Evolutionary conservation across 2,329 filamentous ascomycete species (phyloP).

Genomic region (Penicillium sclerotigenum): DNA sequence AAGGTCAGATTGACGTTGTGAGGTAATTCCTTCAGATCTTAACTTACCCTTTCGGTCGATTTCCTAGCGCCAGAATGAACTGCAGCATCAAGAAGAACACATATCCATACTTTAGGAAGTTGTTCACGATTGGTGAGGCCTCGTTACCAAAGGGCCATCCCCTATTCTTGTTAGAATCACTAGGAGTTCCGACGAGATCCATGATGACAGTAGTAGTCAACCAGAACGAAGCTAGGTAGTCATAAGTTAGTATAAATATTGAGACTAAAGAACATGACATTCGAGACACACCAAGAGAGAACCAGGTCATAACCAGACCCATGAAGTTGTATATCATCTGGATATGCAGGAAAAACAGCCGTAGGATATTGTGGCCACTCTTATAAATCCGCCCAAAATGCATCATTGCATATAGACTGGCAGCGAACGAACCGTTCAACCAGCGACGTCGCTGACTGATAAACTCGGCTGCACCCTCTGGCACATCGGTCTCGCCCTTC

Average conservation of each 20-base stretch:
- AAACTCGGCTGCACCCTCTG: slow-evolving; percentile 91
- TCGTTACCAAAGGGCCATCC: slow-evolving; percentile 27
- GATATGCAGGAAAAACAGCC: slow-evolving; percentile 96
- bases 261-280: not conserved
- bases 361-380: slow-evolving; percentile 89
- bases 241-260: not conserved
- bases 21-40: not conserved
- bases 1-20: not conserved
- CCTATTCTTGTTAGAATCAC: slow-evolving; percentile 18
- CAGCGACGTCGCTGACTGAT: slow-evolving; percentile 95
- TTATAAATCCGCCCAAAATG: slow-evolving; percentile 98
- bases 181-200: slow-evolving; percentile 27
- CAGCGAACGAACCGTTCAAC: slow-evolving; percentile 97
- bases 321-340: slow-evolving; percentile 91
- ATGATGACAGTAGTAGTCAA: slow-evolving; percentile 27
- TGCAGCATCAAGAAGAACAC: slow-evolving; percentile 85
- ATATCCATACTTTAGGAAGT: slow-evolving; percentile 84
- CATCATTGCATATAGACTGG: slow-evolving; percentile 92
- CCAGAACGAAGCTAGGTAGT: slow-evolving; percentile 23
- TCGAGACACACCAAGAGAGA: slow-evolving; percentile 54
- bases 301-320: slow-evolving; percentile 87
- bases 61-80: slow-evolving; percentile 92
- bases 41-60: slow-evolving; percentile 79
- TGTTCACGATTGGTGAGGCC: slow-evolving; percentile 75
- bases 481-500: slow-evolving; percentile 98